These are phyloP conservation scores for Bassia scoparia DNA, from an alignment of 148 eudicot species.

Conservation along the genomic window DNA sequence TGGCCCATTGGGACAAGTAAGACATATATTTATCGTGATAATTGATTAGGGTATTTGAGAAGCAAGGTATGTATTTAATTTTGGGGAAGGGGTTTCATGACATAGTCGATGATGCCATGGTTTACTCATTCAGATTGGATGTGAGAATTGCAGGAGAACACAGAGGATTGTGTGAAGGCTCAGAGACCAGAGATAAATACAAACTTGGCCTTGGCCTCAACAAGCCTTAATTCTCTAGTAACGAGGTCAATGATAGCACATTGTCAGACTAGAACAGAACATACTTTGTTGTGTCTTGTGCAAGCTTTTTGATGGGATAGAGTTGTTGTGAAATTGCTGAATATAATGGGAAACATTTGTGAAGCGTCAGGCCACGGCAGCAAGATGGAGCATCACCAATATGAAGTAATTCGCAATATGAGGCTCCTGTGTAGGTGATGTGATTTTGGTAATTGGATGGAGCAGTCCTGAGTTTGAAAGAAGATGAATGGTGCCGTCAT, in stretches of 20 bases:
- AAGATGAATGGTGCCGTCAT: too few relatives aligned
- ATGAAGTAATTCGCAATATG: background rate
- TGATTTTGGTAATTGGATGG: background rate
- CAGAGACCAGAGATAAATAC: background rate
- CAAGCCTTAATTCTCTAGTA: background rate
- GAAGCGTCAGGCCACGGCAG: background rate
- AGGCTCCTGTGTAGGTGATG: background rate
- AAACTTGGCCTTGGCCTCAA: background rate
- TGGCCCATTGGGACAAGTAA: background rate
- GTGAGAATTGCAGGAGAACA: background rate
- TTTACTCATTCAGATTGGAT: background rate
- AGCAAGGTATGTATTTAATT: background rate
- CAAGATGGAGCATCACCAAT: background rate
- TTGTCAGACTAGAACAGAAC: background rate
- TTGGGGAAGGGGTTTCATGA: background rate
- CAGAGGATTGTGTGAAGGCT: background rate
- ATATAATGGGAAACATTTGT: background rate
- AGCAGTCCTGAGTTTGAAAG: too few relatives aligned
- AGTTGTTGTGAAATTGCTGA: background rate
- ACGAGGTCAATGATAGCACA: background rate
- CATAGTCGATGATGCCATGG: background rate
- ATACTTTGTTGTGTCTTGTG: background rate
- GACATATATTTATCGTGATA: background rate
- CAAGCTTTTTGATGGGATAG: background rate
- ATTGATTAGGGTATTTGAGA: background rate